Conservation (phyloP, 805 yeast species). For the Saturnispora quitensis region DNA sequence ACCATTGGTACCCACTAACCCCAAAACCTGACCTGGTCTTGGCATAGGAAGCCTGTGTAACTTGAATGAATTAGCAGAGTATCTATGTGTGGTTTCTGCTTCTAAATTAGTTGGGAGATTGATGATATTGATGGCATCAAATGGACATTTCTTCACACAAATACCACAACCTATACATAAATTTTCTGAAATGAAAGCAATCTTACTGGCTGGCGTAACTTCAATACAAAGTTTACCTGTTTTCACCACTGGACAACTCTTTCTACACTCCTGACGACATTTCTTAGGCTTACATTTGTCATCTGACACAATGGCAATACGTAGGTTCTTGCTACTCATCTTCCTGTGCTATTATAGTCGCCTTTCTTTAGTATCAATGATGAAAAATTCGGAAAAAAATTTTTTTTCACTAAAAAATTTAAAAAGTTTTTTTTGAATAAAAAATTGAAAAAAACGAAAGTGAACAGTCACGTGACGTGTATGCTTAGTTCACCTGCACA, state of each 20-base stretch:
- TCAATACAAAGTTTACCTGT: slow-evolving; percentile 98
- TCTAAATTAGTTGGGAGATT: slow-evolving; percentile 95
- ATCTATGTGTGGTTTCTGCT: slow-evolving; percentile 88
- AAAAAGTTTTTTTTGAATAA: not conserved
- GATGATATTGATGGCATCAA: slow-evolving; percentile 92
- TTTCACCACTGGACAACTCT: slow-evolving; percentile 94
- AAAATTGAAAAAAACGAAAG: not conserved
- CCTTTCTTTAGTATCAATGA: not conserved
- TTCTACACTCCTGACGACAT: slow-evolving; percentile 97
- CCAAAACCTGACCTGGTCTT: slow-evolving; percentile 97
- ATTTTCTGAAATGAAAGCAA: slow-evolving; percentile 89
- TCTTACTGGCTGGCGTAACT: slow-evolving; percentile 80
- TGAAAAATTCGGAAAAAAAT: not conserved
- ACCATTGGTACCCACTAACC: slow-evolving; percentile 98
- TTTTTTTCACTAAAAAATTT: not conserved
- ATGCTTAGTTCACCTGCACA: too few species aligned
- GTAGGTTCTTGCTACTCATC: slow-evolving; percentile 38
- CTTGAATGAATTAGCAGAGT: slow-evolving; percentile 95
- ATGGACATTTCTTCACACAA: slow-evolving; percentile 97
- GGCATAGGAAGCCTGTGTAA: slow-evolving; percentile 96
- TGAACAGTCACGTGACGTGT: not conserved
- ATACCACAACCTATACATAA: slow-evolving; percentile 99
- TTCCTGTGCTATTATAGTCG: not conserved
- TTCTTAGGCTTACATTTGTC: slow-evolving; percentile 98
- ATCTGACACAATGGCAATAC: slow-evolving; percentile 92